Evolutionary conservation across 2,329 filamentous ascomycete genomes (phyloP), one percentile per base, ranked within the genome.

Genomic region (Arthrobotrys iridis): DNA sequence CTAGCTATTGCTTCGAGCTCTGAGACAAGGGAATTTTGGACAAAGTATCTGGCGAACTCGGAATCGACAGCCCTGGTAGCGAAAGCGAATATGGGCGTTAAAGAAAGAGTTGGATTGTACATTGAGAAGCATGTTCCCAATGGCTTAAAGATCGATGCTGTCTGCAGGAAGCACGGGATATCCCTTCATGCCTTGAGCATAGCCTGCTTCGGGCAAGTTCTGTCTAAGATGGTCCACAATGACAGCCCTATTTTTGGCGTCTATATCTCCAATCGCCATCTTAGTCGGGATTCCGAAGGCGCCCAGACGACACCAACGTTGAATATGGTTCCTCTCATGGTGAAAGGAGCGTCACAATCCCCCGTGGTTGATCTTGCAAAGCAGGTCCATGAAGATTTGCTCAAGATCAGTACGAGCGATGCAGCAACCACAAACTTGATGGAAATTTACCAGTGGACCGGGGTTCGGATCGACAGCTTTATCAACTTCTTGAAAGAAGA

Each of bases 371-470:
- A 84, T 0, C 76, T 88, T 0, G 92, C 93, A 0, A 80, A 77
- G 3, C 80, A 83, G 10, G 87, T 97, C 1, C 92, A 96, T 79
- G 79, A 79, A 0, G 91, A 96, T 79, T 82, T 97, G 0, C 83
- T 86, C 35, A 80, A 83, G 2, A 89, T 97, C 35, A 86, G 85
- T 18, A 85, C 78, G 24, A 82, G 82, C 1, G 85, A 84, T 50
- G 88, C 88, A 79, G 62, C 62, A 20, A 83, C 83, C 0, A 88
- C 88, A 0, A 88, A 88, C 0, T 83, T 97, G 0, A 88, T 87
- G 83, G 89, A 96, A 80, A 89, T 97, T 37, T 82, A 85, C 18
- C 81, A 85, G 13, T 97, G 93, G 93, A 94, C 91, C 0, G 90
- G 90, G 0, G 82, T 93, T 1, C 84, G 82, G 63, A 81, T 96